Evolutionary conservation across 768 basidiomycete species (phyloP).

Genomic region (Phylloporus sp.): DNA sequence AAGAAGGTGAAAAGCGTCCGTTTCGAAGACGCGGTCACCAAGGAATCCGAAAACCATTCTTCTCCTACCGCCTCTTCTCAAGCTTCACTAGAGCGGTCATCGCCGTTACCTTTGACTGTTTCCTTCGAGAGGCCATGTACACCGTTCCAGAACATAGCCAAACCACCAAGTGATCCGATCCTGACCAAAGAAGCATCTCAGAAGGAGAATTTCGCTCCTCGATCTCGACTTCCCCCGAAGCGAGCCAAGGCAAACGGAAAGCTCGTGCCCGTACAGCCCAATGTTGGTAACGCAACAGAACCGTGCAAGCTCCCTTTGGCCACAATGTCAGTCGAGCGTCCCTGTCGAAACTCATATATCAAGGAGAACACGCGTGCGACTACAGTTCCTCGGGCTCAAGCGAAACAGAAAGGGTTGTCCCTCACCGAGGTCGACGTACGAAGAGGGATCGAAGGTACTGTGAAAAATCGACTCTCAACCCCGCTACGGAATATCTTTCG

Average conservation of each 20-base stretch:
- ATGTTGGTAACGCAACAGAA: not conserved
- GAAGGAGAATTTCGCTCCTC: conserved; percentile 10
- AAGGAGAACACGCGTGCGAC: conserved; percentile 14
- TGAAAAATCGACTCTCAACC: conserved; percentile 25
- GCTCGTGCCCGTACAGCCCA: not conserved
- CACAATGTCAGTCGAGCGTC: conserved; percentile 10
- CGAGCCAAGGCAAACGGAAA: conserved; percentile 10
- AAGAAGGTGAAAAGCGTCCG: conserved; percentile 39
- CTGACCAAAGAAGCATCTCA: conserved; percentile 2
- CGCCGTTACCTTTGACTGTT: conserved; percentile 2
- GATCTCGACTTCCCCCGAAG: conserved; percentile 14
- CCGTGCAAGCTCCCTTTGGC: conserved; percentile 3
- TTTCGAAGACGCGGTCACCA: conserved; percentile 25
- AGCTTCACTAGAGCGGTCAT: conserved; percentile 2
- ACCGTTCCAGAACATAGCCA: conserved; percentile 3
- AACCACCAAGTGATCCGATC: not conserved
- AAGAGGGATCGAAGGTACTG: conserved; percentile 22
- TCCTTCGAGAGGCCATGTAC: conserved; percentile 11
- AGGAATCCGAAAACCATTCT: conserved; percentile 1
- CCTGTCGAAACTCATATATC: conserved; percentile 8
- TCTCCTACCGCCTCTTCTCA: not conserved
- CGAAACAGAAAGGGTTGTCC: conserved; percentile 13
- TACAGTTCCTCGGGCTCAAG: conserved; percentile 1
- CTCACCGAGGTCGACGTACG: conserved; percentile 17
- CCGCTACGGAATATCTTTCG: conserved; percentile 31